A percentile compares a stretch with the other conserved stretches of the same genome.
Evolutionary conservation across 495 filamentous ascomycete species (phyloP).

Genomic region (Aspergillus bridgeri): DNA sequence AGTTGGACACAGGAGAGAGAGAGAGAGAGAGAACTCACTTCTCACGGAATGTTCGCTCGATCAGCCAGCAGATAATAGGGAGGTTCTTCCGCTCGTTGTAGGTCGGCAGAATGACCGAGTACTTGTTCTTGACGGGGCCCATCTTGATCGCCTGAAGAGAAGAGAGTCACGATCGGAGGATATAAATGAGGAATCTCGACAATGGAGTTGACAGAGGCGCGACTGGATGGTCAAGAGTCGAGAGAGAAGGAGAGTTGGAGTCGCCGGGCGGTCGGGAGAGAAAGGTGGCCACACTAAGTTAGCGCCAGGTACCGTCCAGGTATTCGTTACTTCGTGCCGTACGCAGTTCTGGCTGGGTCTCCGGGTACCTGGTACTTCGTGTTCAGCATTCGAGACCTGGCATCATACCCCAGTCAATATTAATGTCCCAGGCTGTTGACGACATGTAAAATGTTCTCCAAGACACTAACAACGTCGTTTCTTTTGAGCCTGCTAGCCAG

Average conservation of each 20-base stretch:
- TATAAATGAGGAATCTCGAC: background rate
- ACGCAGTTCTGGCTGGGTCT: background rate
- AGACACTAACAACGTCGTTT: too few species aligned
- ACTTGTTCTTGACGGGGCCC: conserved; percentile 63
- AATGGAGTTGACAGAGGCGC: background rate
- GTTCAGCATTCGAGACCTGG: background rate
- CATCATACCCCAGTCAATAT: too few species aligned
- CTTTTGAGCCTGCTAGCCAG: too few species aligned
- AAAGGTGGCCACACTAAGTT: conserved; percentile 2
- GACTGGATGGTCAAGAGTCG: background rate
- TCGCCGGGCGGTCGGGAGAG: background rate
- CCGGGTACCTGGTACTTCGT: background rate
- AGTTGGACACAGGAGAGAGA: background rate
- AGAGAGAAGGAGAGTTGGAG: background rate
- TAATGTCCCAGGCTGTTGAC: too few species aligned
- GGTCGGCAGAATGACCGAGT: conserved; percentile 94
- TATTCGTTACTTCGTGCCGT: background rate
- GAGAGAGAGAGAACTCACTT: conserved; percentile 34
- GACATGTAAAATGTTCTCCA: too few species aligned
- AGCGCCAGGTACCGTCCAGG: background rate
- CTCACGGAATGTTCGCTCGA: conserved; percentile 85
- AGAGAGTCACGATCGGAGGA: background rate
- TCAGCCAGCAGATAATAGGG: conserved; percentile 90
- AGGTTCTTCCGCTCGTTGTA: conserved; percentile 98
- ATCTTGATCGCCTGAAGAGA: conserved; percentile 25